Base-by-base conservation (phyloP, 164 flowering plant species). In the Umbilicus rupestris region DNA sequence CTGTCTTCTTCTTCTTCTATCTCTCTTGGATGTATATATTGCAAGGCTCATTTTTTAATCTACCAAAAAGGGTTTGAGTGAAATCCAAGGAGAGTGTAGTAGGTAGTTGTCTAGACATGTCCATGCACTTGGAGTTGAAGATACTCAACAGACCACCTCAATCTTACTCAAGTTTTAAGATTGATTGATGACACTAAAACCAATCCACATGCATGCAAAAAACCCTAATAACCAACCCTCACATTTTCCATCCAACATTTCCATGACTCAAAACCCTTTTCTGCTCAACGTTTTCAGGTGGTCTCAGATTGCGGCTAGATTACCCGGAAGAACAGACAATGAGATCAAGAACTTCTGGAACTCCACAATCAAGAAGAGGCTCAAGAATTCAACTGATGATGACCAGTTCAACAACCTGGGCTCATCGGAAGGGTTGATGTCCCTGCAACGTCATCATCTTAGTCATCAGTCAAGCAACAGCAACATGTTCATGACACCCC, bases 261-360 rank as follows among this genome's bases (percentile, higher is more conserved):
- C n/a, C n/a, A n/a, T n/a, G n/a, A n/a, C n/a, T n/a, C n/a, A n/a
- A n/a, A n/a, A n/a, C n/a, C n/a, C n/a, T n/a, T n/a, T 62, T 35
- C 0, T 19, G 22, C 35, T 33, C 42, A 19, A 17, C 35, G 11
- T n/a, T 7, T 29, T 33, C 26, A 62, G 65, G 65, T 62, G 65
- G 65, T 62, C 65, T 33, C 65, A 62, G 65, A 62, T 62, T 62
- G 65, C 65, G 19, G 65, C 65, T 15, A 30, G 65, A 31, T 62
- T 62, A 31, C 65, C 65, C 3, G 65, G 65, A 15, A 35, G 65
- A 62, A 62, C 65, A 7, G 65, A 62, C 42, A 62, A 62, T 35
- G 65, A 62, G 42, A 62, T 62, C 42, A 62, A 62, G 42, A 62
- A 62, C 22, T 62, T 62, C 7, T 62, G 65, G 65, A 62, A 62